Base-by-base conservation (phyloP, 2,329 filamentous ascomycete genomes). In the Penicillium sp. region DNA sequence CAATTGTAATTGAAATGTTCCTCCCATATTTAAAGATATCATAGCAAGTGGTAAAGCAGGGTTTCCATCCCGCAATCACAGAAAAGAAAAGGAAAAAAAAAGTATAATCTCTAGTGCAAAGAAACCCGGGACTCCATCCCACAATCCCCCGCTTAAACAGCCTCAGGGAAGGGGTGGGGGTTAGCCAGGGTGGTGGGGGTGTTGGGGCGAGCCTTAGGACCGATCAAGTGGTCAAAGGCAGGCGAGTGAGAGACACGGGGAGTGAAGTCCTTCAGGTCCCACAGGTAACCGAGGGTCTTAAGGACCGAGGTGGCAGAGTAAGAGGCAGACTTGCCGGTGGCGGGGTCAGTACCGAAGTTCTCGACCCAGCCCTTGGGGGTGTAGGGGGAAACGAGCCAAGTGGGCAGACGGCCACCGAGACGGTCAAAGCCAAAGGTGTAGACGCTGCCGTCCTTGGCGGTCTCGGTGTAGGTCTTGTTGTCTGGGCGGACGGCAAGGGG, bases 401-500 rank as follows among this genome's bases (percentile, higher is more conserved):
- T 73, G 15, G 71, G 69, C 62, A 73, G 63, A 55, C 71, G 71
- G 37, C 68, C 69, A 57, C 70, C 70, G 0, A 69, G 60, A 53
- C 70, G 69, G 54, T 72, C 68, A 39, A 64, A 73, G 41, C 54
- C 62, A 14, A 73, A 60, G 6, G 71, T 73, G 59, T 72, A 73
- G 12, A 53, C 45, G 28, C 54, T 55, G 35, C 71, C 71, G 20
- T 73, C 64, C 3, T 22, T 4, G 5, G 67, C 71, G 3, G 59
- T 72, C 63, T 72, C 70, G 14, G 76, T 78, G 61, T 74, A 75
- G 17, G 68, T 71, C 58, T 76, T 63, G 61, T 72, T 58, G 38
- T 78, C 75, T 0, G 73, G 71, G 45, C 71, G 69, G 12, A 72
- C 66, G 25, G 71, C 73, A 34, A 69, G 63, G n/a, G 72, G 72